phyloP scores from a whole-genome alignment of 225 moss, liverwort and hornwort species.

The Thuidium tamariscinum region DNA sequence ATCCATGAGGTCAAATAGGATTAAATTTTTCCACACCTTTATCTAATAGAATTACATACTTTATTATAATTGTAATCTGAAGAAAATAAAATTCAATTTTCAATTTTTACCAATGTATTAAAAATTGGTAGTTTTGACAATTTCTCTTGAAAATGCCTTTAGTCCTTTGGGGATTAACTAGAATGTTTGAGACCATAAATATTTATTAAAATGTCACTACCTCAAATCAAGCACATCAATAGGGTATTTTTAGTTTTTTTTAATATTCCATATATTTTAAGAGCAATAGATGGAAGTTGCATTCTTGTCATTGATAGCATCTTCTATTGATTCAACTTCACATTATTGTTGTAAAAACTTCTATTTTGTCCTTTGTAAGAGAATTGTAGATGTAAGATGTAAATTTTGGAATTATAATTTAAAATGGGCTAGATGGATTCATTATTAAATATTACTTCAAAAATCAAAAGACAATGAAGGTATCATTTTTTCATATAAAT shows the following conservation, averaged over 20 bases:
- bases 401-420: neutral
- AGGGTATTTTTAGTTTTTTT: accelerated
- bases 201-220: neutral
- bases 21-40: neutral
- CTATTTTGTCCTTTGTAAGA: neutral
- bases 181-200: neutral
- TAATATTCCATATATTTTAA: neutral
- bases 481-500: neutral
- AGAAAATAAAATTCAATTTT: neutral
- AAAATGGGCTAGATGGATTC: accelerated
- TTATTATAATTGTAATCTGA: neutral
- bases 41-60: neutral
- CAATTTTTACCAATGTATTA: neutral
- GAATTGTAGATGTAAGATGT: neutral
- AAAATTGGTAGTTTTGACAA: neutral
- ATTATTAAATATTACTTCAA: neutral
- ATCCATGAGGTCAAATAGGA: neutral
- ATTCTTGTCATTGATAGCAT: neutral
- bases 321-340: neutral
- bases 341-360: neutral
- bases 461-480: neutral
- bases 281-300: neutral
- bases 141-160: accelerated
- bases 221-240: neutral
- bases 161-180: no score